Base-by-base conservation (phyloP, 768 basidiomycete genomes). In the Coprinopsis cinerea region DNA sequence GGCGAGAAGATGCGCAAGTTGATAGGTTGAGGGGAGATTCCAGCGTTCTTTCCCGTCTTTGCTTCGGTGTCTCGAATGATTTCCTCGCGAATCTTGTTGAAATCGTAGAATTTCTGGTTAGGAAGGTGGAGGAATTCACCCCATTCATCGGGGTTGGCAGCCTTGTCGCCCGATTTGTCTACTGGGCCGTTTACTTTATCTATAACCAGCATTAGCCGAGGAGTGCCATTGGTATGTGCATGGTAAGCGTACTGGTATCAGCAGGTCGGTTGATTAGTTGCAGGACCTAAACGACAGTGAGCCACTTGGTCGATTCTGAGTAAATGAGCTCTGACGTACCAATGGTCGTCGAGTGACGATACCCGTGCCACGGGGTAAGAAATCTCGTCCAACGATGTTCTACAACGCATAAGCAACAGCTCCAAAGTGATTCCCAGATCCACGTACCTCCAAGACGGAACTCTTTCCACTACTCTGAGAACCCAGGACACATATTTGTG, bases 301-400 rank as follows among this genome's bases (percentile, higher is more conserved):
- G 24, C 35, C 37, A 45, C 44, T 41, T 41, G 46, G 51, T 37
- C 47, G 52, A 44, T 35, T n/a, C 15, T 18, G 9, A 11, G 9
- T 20, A 17, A 15, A 41, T 24, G 39, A n/a, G 20, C 24, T 34
- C 30, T 23, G 28, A 18, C 83, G 59, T 66, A 95, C 94, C 69
- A 99, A 72, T 49, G 96, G 96, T 64, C 96, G 82, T 63, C 95
- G 82, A 44, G 95, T 98, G 68, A 99, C 95, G 62, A 99, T 99
- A 69, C 95, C 95, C 49, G 93, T 90, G 66, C 96, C 96, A 76
- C 96, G 89, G 69, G 96, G 96, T 64, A 99, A 66, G 77, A 99
- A 99, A 68, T 99, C 96, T 57, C 95, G 82, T 52, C 96, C 96
- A 48, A 97, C 94, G 57, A 97, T 93, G 71, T 98, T 96, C 92